Evolutionary conservation across 2,329 filamentous ascomycete genomes (phyloP).

Genomic region (Mycosphaerella arachidis): DNA sequence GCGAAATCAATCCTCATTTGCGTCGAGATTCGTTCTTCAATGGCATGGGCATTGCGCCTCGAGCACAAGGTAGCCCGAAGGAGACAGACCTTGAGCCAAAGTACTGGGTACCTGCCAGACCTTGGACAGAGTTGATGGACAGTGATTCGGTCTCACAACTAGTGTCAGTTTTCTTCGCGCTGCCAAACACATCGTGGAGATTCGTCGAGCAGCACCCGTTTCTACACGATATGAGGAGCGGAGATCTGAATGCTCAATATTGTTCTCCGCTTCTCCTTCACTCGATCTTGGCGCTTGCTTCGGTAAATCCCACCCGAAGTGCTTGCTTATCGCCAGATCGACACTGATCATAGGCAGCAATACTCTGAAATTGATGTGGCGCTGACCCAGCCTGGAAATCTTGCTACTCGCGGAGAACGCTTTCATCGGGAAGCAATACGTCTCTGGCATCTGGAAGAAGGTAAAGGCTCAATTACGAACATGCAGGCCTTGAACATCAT

Average conservation of each 20-base stretch:
- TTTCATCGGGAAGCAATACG: conserved; percentile 12
- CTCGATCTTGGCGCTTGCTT: conserved; percentile 27
- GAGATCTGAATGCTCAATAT: conserved; percentile 24
- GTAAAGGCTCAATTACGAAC: background rate
- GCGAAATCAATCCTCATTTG: background rate
- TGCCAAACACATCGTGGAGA: conserved; percentile 27
- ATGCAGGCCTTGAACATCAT: conserved; percentile 1
- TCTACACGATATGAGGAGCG: conserved; percentile 34
- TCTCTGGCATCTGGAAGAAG: conserved; percentile 9
- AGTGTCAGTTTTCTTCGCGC: conserved; percentile 23
- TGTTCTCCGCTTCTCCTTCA: conserved; percentile 38
- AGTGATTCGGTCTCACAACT: conserved; percentile 32
- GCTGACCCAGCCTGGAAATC: conserved; percentile 4
- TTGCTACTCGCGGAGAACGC: conserved; percentile 8
- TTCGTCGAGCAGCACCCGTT: conserved; percentile 35
- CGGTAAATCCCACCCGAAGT: background rate
- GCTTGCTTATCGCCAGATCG: background rate
- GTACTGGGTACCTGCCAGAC: conserved; percentile 24
- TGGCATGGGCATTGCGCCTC: background rate
- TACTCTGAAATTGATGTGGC: conserved; percentile 11
- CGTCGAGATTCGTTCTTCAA: background rate
- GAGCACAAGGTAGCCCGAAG: conserved; percentile 8
- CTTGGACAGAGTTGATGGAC: conserved; percentile 29
- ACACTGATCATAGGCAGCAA: background rate
- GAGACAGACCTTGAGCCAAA: background rate